A percentile compares a stretch with the other conserved stretches of the same genome.
phyloP scores from a whole-genome alignment of 306 rosid species.

The Astragalus glycyphyllos region DNA sequence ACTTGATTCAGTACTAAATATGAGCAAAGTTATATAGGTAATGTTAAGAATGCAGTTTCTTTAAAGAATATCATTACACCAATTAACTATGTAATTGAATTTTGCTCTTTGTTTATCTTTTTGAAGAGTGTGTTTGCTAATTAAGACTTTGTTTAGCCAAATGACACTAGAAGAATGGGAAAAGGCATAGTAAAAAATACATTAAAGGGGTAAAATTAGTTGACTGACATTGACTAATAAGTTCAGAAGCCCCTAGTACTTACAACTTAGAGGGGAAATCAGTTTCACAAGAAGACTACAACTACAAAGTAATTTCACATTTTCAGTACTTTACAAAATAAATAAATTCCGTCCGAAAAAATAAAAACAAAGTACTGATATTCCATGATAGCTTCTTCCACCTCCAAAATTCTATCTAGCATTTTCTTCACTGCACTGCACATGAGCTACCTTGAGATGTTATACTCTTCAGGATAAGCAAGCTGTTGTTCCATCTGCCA shows the following conservation, averaged over 20 bases:
- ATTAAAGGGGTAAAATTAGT: slow-evolving; percentile 51
- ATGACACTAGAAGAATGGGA: neutral
- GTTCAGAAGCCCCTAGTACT: slow-evolving; percentile 57
- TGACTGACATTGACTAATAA: slow-evolving; percentile 46
- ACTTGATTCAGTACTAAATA: slow-evolving; percentile 1
- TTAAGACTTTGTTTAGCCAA: slow-evolving; percentile 14
- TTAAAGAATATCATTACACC: neutral
- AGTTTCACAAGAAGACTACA: slow-evolving; percentile 52
- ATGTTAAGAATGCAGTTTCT: neutral
- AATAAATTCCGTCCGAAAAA: slow-evolving; percentile 26
- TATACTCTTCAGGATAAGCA: slow-evolving; percentile 71
- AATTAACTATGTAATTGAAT: neutral
- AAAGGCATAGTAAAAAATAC: slow-evolving; percentile 15
- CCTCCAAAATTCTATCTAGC: slow-evolving; percentile 61
- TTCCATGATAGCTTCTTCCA: slow-evolving; percentile 57
- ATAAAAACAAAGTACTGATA: slow-evolving; percentile 46
- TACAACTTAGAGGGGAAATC: slow-evolving; percentile 55
- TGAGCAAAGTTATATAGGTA: neutral
- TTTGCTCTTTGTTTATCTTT: slow-evolving; percentile 23
- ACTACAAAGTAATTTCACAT: slow-evolving; percentile 52
- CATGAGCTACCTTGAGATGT: slow-evolving; percentile 66
- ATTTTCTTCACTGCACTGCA: slow-evolving; percentile 43
- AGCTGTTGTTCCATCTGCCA: slow-evolving; percentile 88
- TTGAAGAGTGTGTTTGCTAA: neutral
- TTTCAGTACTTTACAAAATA: slow-evolving; percentile 67